Evolutionary conservation across 352 stramenopile species (phyloP).

Genomic region (Globisporangium sylvaticum): DNA sequence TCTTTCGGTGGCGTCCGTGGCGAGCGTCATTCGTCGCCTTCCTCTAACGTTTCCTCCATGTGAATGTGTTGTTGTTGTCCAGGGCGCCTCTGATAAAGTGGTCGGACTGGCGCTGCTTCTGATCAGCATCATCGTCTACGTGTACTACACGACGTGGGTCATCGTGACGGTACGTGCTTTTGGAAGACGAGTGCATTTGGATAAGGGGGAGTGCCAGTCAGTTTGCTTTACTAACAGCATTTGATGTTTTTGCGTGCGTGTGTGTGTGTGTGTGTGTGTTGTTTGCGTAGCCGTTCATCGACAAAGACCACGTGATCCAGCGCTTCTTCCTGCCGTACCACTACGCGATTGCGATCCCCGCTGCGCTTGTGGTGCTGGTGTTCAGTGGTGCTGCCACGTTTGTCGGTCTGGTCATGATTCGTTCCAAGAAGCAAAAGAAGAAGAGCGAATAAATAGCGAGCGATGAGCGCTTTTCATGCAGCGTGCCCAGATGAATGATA

Average conservation of each 20-base stretch:
- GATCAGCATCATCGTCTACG: conserved; percentile 79
- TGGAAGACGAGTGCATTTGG: background rate
- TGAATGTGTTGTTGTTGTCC: background rate
- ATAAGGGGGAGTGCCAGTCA: background rate
- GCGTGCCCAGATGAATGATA: background rate
- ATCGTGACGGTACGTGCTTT: conserved; percentile 74
- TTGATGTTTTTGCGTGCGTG: background rate
- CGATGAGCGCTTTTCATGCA: background rate
- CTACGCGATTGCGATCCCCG: conserved; percentile 87
- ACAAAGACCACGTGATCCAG: conserved; percentile 71
- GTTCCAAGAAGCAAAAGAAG: conserved; percentile 79
- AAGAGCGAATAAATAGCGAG: conserved; percentile 5
- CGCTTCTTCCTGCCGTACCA: conserved; percentile 86
- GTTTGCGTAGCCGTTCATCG: conserved; percentile 77
- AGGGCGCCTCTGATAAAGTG: conserved; percentile 74
- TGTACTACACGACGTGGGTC: conserved; percentile 92
- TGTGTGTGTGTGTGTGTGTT: conserved; percentile 2
- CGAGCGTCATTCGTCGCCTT: background rate
- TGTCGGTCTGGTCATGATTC: conserved; percentile 89
- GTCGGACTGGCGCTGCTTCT: conserved; percentile 75
- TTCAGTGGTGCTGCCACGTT: conserved; percentile 82
- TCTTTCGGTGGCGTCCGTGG: background rate
- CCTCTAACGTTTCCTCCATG: background rate
- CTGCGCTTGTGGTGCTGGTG: conserved; percentile 82
- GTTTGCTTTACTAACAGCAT: background rate